A percentile compares a stretch with the other conserved stretches of the same genome.
Conservation (phyloP, 345 rosid species). For the Gossypium rotundifolium region DNA sequence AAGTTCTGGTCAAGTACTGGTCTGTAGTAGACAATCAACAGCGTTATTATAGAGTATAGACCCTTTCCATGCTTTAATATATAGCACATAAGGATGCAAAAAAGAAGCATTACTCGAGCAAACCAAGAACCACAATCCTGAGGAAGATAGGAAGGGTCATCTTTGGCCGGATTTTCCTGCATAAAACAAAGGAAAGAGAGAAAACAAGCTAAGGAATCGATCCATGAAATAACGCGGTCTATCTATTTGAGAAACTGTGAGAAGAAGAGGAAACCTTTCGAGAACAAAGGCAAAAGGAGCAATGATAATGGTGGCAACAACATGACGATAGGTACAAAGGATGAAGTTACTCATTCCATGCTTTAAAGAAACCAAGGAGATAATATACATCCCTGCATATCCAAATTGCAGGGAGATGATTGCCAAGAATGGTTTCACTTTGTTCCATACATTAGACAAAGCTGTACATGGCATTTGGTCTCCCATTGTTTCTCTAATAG, state of each 20-base stretch:
- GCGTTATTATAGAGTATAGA: background rate
- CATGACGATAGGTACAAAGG: conserved; percentile 75
- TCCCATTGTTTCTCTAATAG: conserved; percentile 17
- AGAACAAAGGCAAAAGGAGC: conserved; percentile 84
- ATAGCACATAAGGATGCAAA: background rate
- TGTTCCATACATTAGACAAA: conserved; percentile 20
- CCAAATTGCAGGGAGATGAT: conserved; percentile 82
- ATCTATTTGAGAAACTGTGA: background rate
- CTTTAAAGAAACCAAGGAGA: conserved; percentile 60
- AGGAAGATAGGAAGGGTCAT: conserved; percentile 69
- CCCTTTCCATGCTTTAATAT: background rate
- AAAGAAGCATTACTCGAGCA: conserved; percentile 60
- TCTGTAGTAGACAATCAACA: conserved; percentile 28
- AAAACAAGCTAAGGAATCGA: too few species aligned
- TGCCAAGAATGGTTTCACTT: conserved; percentile 61
- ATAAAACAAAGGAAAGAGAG: background rate
- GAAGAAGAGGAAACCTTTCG: conserved; percentile 51
- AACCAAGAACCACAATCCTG: conserved; percentile 63
- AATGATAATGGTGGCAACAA: conserved; percentile 57
- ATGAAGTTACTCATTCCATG: conserved; percentile 78
- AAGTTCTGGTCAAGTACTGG: conserved; percentile 88
- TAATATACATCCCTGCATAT: conserved; percentile 79
- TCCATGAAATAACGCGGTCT: background rate
- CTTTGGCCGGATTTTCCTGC: conserved; percentile 89
- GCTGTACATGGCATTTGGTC: conserved; percentile 11